phyloP scores from a whole-genome alignment of 345 rosid species.

The Aquilaria sinensis region DNA sequence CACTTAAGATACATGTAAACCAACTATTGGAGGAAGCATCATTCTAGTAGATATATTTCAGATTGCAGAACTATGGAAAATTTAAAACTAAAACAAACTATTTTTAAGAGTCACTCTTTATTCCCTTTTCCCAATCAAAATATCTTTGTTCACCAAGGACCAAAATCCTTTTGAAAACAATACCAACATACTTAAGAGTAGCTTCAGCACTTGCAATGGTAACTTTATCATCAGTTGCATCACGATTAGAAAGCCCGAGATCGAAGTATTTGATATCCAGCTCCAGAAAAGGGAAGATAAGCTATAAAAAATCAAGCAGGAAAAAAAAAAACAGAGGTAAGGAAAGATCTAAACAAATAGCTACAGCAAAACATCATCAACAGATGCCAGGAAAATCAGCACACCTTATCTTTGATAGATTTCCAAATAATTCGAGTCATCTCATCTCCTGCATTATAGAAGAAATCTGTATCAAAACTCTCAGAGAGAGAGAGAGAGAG shows the following conservation, averaged over 20 bases:
- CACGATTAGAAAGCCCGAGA: conserved; percentile 60
- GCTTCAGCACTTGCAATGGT: conserved; percentile 57
- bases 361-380: no score
- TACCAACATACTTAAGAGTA: conserved; percentile 41
- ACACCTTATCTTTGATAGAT: conserved; percentile 55
- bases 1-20: no score
- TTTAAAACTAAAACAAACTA: no score
- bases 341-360: background rate
- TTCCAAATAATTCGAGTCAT: conserved; percentile 72
- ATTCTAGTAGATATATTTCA: no score
- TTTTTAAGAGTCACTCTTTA: no score
- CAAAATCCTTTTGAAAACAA: no score
- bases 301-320: conserved; percentile 26
- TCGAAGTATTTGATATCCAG: conserved; percentile 64
- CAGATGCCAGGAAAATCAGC: background rate
- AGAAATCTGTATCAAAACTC: no score
- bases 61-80: no score
- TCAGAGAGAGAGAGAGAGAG: conserved; percentile 3
- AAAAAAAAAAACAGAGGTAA: background rate
- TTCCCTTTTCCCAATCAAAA: no score
- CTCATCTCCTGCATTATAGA: conserved; percentile 46
- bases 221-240: conserved; percentile 52
- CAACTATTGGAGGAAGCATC: no score
- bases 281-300: conserved; percentile 56
- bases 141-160: no score